Percentiles rank a stretch among this genome's conserved stretches.
Conservation (phyloP, 192 early-diverging fungal genomes). For the Geosiphon pyriformis region DNA sequence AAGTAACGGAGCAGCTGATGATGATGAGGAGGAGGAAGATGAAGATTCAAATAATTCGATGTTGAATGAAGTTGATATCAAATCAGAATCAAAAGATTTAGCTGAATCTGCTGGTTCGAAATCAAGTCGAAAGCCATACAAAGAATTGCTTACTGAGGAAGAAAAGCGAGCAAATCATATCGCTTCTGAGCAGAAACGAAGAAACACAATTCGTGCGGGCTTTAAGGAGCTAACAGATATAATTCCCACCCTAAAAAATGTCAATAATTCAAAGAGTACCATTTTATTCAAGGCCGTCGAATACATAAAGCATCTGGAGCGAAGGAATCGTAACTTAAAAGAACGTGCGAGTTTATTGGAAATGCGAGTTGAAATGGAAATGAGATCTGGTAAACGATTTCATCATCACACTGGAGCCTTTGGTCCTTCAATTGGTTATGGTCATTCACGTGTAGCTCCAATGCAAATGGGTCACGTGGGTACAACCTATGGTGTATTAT, state of each 20-base stretch:
- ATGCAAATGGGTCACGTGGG: slow-evolving; percentile 13
- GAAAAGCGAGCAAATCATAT: slow-evolving; percentile 73
- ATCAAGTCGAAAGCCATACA: slow-evolving; percentile 44
- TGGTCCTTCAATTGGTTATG: slow-evolving; percentile 10
- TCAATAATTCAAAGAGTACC: slow-evolving; percentile 58
- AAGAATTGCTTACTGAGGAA: slow-evolving; percentile 69
- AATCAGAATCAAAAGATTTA: not conserved
- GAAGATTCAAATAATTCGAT: too few species aligned
- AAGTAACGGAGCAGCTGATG: too few species aligned
- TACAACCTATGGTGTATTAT: slow-evolving; percentile 8
- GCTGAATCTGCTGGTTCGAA: slow-evolving; percentile 14
- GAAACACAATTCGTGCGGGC: slow-evolving; percentile 69
- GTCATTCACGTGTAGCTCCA: slow-evolving; percentile 18
- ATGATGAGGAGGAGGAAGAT: too few species aligned
- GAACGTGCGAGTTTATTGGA: slow-evolving; percentile 36
- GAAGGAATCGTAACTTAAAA: slow-evolving; percentile 46
- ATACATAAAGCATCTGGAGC: slow-evolving; percentile 56
- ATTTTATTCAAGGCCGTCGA: slow-evolving; percentile 65
- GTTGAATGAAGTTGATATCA: too few species aligned
- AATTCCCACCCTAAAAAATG: slow-evolving; percentile 71
- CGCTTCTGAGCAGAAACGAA: slow-evolving; percentile 66
- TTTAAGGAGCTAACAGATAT: slow-evolving; percentile 86
- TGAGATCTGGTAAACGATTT: slow-evolving; percentile 20
- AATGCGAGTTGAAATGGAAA: slow-evolving; percentile 28
- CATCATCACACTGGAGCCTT: slow-evolving; percentile 9